Conservation (phyloP, 163 green algal genomes). For the Chlamydomonas reinhardtii region DNA sequence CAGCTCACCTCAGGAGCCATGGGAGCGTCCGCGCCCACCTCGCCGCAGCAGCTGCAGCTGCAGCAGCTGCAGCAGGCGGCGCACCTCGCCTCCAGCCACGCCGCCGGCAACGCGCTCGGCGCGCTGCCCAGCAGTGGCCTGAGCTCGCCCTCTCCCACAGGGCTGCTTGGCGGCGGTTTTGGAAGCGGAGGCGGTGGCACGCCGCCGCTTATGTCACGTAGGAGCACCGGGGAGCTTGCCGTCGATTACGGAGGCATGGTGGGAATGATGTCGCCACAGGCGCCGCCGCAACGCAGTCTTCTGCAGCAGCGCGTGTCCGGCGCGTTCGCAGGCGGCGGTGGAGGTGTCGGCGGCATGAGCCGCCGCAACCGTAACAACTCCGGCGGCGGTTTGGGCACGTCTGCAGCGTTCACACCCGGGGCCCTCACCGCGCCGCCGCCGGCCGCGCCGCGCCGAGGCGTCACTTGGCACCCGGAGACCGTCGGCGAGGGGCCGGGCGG, state of each 20-base stretch:
- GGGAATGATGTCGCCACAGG: too few relatives aligned
- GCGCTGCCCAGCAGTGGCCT: not conserved
- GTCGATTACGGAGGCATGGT: too few relatives aligned
- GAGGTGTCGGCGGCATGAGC: not conserved
- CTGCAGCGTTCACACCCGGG: too few relatives aligned
- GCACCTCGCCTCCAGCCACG: not conserved
- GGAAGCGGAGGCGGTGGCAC: not conserved
- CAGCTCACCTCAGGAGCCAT: not conserved
- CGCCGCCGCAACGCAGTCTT: too few relatives aligned
- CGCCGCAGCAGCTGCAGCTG: not conserved
- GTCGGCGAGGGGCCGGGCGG: not conserved
- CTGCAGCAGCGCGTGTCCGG: too few relatives aligned
- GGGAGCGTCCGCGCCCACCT: not conserved
- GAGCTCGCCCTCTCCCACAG: too few relatives aligned
- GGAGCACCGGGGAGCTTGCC: not conserved
- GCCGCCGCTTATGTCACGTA: not conserved
- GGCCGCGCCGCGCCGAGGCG: not conserved
- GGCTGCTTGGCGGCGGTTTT: too few relatives aligned
- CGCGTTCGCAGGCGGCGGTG: not conserved
- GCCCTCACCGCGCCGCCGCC: not conserved
- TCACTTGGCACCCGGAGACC: slow-evolving; percentile 13
- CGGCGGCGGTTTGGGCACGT: not conserved
- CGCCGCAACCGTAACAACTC: not conserved
- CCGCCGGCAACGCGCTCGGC: not conserved
- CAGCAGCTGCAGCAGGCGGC: not conserved